Evolutionary conservation across 768 basidiomycete genomes (phyloP).

Genomic region (Lepiota venenata): DNA sequence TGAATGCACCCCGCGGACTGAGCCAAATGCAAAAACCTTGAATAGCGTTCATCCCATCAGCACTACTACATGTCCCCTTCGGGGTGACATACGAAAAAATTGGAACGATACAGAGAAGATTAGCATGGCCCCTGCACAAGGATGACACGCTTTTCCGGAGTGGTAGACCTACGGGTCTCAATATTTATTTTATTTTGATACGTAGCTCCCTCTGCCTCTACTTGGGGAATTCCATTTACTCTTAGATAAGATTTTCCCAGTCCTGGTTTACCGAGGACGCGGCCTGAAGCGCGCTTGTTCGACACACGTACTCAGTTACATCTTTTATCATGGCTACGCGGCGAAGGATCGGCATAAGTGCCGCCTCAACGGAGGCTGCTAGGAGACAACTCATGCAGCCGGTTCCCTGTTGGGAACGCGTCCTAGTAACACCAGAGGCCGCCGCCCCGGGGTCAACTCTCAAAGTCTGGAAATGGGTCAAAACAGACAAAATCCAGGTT

Average conservation of each 20-base stretch:
- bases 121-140: constrained; percentile 99
- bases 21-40: constrained; percentile 26
- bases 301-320: background rate
- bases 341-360: constrained; percentile 74
- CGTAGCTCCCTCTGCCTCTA: too few species aligned
- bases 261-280: background rate
- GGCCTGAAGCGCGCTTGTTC: background rate
- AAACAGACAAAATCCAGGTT: constrained; percentile 77
- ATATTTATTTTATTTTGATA: constrained; percentile 46
- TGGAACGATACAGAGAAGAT: constrained; percentile 99
- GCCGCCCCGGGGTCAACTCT: constrained; percentile 53
- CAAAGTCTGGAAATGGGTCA: constrained; percentile 75
- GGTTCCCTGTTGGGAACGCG: constrained; percentile 84
- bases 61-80: constrained; percentile 59
- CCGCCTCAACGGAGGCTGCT: constrained; percentile 76
- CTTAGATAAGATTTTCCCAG: constrained; percentile 9
- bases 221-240: too few species aligned
- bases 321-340: constrained; percentile 56
- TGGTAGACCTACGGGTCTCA: constrained; percentile 67
- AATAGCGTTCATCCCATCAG: background rate
- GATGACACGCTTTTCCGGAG: constrained; percentile 99
- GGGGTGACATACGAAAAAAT: constrained; percentile 97
- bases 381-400: constrained; percentile 86
- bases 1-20: constrained; percentile 21
- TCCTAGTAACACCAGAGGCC: constrained; percentile 61